These are phyloP conservation scores for Cladophialophora carrionii DNA, from an alignment of 2,329 filamentous ascomycete species.

Conservation along the genomic window DNA sequence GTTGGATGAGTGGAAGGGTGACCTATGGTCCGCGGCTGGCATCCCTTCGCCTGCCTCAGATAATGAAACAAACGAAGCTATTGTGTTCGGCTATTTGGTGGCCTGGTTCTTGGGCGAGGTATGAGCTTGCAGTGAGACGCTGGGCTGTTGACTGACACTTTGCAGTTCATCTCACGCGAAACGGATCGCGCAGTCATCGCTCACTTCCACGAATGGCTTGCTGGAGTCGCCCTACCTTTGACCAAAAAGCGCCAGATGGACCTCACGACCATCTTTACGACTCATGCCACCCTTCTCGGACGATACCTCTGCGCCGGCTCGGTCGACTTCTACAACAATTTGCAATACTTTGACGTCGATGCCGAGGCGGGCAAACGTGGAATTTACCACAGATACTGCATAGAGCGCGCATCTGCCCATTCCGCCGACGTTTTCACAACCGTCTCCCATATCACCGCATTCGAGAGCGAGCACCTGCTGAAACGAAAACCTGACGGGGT, in stretches of 20 bases:
- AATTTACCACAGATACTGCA: constrained; percentile 98
- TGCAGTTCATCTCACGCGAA: constrained; percentile 88
- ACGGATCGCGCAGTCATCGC: constrained; percentile 90
- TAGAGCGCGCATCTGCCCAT: constrained; percentile 91
- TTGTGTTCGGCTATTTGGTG: constrained; percentile 95
- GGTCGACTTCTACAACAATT: constrained; percentile 98
- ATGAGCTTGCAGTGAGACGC: constrained; percentile 41
- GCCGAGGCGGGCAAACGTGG: constrained; percentile 95
- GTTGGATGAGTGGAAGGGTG: constrained; percentile 94
- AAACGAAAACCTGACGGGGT: constrained; percentile 98
- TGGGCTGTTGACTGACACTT: constrained; percentile 19
- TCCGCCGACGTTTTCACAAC: constrained; percentile 96
- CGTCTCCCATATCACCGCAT: constrained; percentile 97
- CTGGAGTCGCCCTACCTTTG: constrained; percentile 88
- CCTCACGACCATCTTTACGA: constrained; percentile 97
- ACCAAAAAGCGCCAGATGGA: constrained; percentile 94
- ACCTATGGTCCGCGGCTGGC: constrained; percentile 88
- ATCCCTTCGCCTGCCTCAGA: constrained; percentile 93
- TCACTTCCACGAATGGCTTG: constrained; percentile 98
- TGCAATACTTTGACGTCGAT: constrained; percentile 95
- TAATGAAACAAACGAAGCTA: constrained; percentile 94
- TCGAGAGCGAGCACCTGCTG: constrained; percentile 94
- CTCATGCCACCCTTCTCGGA: constrained; percentile 91
- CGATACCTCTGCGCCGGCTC: constrained; percentile 96
- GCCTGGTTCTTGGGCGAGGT: constrained; percentile 99